Conservation (phyloP, 176 grass and related monocot genomes). For the Poa annua region DNA sequence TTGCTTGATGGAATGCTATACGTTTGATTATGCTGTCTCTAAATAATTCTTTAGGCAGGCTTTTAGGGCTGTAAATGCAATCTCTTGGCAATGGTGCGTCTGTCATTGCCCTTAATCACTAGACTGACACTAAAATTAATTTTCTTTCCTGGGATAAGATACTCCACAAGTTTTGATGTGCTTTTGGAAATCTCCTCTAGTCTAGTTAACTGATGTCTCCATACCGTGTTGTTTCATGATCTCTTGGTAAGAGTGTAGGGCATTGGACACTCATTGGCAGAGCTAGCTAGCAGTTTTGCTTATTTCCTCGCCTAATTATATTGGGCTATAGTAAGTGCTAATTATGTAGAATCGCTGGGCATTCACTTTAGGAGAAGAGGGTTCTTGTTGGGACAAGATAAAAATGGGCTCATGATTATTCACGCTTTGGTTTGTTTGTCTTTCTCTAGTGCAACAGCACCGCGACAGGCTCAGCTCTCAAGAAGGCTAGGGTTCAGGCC, state of each 20-base stretch:
- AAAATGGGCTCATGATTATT: conserved; percentile 61
- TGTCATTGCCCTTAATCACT: conserved; percentile 34
- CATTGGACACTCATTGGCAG: conserved; percentile 59
- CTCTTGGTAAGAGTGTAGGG: conserved; percentile 63
- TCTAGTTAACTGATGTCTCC: conserved; percentile 34
- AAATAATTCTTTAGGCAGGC: conserved; percentile 25
- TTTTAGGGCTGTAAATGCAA: conserved; percentile 47
- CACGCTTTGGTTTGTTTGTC: conserved; percentile 55
- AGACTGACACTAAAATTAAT: conserved; percentile 11
- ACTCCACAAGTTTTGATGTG: conserved; percentile 41
- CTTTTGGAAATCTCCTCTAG: conserved; percentile 31
- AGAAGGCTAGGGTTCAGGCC: conserved; percentile 97
- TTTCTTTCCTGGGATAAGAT: conserved; percentile 44
- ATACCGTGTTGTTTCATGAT: conserved; percentile 46
- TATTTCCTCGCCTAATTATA: conserved; percentile 34
- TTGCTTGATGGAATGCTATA: conserved; percentile 37
- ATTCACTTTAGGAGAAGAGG: conserved; percentile 29
- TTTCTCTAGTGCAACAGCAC: conserved; percentile 98
- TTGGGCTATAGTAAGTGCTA: conserved; percentile 27
- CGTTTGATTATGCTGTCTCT: conserved; percentile 36
- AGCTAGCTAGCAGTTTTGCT: conserved; percentile 45
- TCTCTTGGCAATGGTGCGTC: conserved; percentile 56
- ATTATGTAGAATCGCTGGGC: conserved; percentile 15
- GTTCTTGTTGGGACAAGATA: conserved; percentile 41
- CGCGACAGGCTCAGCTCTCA: conserved; percentile 78